Percentiles rank a stretch among this genome's conserved stretches.
Evolutionary conservation across 2,329 filamentous ascomycete genomes (phyloP).

Genomic region (Lizonia empirigonia): DNA sequence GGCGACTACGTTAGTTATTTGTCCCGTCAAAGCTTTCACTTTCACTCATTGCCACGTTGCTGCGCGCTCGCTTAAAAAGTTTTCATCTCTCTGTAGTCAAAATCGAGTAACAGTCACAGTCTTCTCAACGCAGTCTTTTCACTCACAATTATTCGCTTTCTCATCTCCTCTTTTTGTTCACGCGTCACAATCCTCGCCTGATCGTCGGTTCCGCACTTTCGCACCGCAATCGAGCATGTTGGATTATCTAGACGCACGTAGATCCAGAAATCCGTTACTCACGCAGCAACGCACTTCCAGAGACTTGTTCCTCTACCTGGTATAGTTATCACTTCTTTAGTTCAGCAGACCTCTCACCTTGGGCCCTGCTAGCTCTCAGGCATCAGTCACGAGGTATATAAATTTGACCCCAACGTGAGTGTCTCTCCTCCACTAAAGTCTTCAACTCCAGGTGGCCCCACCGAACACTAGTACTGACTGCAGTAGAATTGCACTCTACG

Average conservation of each 20-base stretch:
- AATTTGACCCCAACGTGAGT: not conserved
- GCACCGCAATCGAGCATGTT: not conserved
- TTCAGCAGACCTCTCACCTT: conserved; percentile 11
- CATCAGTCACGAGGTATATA: conserved; percentile 2
- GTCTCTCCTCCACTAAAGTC: not conserved
- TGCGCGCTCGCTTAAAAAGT: conserved; percentile 1
- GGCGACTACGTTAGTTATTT: too few relatives aligned
- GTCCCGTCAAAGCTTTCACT: not conserved
- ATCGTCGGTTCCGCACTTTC: not conserved
- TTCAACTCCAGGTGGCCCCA: not conserved
- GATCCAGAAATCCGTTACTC: not conserved
- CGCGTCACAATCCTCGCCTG: not conserved
- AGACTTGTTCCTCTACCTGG: not conserved
- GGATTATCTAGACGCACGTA: not conserved
- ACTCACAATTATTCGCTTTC: not conserved
- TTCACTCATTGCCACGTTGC: not conserved
- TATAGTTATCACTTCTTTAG: conserved; percentile 5
- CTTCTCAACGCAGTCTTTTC: not conserved
- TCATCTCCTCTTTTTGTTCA: not conserved
- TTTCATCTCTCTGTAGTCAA: not conserved
- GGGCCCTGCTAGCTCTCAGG: not conserved
- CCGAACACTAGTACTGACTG: not conserved
- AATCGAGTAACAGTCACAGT: not conserved
- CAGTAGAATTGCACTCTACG: not conserved
- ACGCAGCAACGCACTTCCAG: not conserved